Conservation (phyloP, 495 filamentous ascomycete genomes). For the Staphylotrichum longicolle region DNA sequence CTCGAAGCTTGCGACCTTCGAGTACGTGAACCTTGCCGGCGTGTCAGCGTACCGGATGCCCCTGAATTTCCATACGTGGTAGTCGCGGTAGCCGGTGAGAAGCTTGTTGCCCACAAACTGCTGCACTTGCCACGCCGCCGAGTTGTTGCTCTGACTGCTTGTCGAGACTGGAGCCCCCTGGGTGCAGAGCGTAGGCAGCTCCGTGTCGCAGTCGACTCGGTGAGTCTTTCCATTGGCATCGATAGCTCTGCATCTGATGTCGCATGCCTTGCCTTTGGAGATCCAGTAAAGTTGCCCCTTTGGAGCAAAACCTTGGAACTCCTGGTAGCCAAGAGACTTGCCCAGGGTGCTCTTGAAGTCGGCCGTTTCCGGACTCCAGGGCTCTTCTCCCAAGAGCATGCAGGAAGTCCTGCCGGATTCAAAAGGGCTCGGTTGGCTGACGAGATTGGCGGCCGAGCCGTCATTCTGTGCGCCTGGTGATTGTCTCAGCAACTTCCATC, state of each 20-base stretch:
- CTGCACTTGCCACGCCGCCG: constrained; percentile 34
- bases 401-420: constrained; percentile 26
- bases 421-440: constrained; percentile 28
- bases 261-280: constrained; percentile 22
- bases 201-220: constrained; percentile 22
- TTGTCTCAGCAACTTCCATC: neutral
- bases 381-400: constrained; percentile 29
- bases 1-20: constrained; percentile 26
- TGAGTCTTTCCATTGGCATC: constrained; percentile 28
- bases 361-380: constrained; percentile 32
- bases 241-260: constrained; percentile 30
- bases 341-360: constrained; percentile 34
- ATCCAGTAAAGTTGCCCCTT: constrained; percentile 40
- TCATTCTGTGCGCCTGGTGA: constrained; percentile 27
- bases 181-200: constrained; percentile 38
- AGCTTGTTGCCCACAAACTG: constrained; percentile 31
- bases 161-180: constrained; percentile 39
- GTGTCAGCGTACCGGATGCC: constrained; percentile 43
- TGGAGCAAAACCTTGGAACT: constrained; percentile 25
- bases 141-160: constrained; percentile 28
- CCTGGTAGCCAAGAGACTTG: constrained; percentile 34
- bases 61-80: constrained; percentile 41
- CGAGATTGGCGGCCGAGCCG: constrained; percentile 30
- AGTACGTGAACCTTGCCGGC: constrained; percentile 39
- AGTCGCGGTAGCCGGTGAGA: constrained; percentile 41